These are phyloP conservation scores for Trichoderma brevicompactum DNA, from an alignment of 2,329 filamentous ascomycete genomes.

Conservation along the genomic window DNA sequence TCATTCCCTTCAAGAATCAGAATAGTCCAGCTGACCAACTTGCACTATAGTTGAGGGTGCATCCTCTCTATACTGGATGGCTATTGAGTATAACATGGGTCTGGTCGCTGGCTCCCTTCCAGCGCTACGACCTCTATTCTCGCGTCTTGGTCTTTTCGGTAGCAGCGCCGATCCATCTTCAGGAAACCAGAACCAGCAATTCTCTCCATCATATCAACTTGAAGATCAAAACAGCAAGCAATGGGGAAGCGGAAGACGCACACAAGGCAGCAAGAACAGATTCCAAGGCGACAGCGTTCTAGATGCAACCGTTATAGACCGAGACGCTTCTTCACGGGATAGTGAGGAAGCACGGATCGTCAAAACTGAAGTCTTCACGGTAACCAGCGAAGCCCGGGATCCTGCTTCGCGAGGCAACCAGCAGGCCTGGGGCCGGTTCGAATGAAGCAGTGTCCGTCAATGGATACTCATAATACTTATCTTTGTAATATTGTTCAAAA, in stretches of 20 bases:
- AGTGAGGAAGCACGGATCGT: conserved; percentile 4
- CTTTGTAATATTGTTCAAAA: not conserved
- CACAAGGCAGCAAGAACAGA: conserved; percentile 3
- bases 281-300: conserved; percentile 14
- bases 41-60: not conserved
- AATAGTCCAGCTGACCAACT: not conserved
- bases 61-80: conserved; percentile 17
- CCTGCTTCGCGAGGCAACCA: conserved; percentile 1
- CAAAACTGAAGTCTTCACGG: conserved; percentile 7
- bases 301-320: not conserved
- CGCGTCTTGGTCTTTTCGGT: not conserved
- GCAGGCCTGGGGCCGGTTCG: conserved; percentile 7
- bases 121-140: conserved; percentile 1
- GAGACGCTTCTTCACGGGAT: not conserved
- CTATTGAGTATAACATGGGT: conserved; percentile 18
- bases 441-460: not conserved
- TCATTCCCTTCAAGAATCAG: too few relatives aligned
- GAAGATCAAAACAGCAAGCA: conserved; percentile 9
- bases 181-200: not conserved
- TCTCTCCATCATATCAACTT: conserved; percentile 6
- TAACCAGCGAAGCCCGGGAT: not conserved
- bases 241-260: not conserved
- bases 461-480: not conserved
- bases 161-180: not conserved
- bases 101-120: not conserved